Conservation (phyloP, 176 grass and related monocot species). For the Bolboschoenus planiculmis region DNA sequence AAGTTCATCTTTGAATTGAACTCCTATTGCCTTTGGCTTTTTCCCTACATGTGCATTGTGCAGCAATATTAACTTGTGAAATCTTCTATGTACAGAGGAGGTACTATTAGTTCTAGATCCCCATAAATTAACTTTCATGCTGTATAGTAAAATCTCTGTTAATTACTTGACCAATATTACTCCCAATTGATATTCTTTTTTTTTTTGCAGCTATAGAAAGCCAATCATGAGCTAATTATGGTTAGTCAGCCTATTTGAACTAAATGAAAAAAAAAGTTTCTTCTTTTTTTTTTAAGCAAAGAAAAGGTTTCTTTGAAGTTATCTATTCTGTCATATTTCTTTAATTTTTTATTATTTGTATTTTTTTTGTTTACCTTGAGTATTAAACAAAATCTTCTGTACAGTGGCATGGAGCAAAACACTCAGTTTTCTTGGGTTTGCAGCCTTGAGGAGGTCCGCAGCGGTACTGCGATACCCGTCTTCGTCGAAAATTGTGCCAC, state of each 20-base stretch:
- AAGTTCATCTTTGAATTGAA: constrained; percentile 77
- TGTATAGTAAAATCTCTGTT: neutral
- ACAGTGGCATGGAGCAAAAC: constrained; percentile 77
- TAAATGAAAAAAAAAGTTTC: no score
- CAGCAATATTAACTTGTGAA: constrained; percentile 14
- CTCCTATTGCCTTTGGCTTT: constrained; percentile 56
- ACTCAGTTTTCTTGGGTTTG: constrained; percentile 46
- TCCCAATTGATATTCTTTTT: neutral
- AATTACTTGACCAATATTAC: neutral
- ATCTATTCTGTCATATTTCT: neutral
- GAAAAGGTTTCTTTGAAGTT: neutral
- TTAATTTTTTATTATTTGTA: neutral
- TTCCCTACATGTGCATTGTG: constrained; percentile 35
- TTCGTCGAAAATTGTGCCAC: constrained; percentile 78
- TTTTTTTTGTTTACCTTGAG: constrained; percentile 29
- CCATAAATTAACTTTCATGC: neutral
- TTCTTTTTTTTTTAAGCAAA: no score
- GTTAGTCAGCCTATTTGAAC: neutral
- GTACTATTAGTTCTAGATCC: neutral
- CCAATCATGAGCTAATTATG: neutral
- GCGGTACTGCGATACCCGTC: constrained; percentile 73
- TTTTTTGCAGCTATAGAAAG: neutral
- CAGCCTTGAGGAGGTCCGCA: constrained; percentile 68
- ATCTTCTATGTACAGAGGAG: constrained; percentile 6
- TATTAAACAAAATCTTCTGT: constrained; percentile 55